Evolutionary conservation across 2,329 filamentous ascomycete species (phyloP), one percentile per base, ranked within the genome.

Genomic region (Colletotrichum eleusines): DNA sequence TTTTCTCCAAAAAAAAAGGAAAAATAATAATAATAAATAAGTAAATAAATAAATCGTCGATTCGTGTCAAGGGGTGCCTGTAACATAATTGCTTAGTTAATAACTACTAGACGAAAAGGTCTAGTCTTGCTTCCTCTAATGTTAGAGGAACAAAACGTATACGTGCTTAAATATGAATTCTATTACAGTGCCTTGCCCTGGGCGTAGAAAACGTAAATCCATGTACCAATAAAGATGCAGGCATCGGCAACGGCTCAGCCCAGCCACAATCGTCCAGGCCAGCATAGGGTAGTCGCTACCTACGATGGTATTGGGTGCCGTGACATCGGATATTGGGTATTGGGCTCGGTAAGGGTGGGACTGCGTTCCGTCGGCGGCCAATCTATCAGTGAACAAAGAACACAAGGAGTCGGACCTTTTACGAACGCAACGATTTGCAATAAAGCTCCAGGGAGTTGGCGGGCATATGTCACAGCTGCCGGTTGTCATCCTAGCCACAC

Each of bases 271-370:
- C 57, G 42, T 20, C 44, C 66, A 44, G 40, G 50, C 28, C 44
- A 53, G 64, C 53, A 59, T 53, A 58, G 58, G 68, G 68, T 46
- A 59, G 61, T 55, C 53, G 64, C 69, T 69, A 33, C 64, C 69
- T 71, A 50, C 65, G 64, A 69, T 55, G 69, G 69, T 54, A 50
- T 59, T 46, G 42, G 44, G 58, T 59, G 68, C 64, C 44, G 55
- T 68, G 31, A 54, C 64, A 68, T 71, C 68, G 64, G 68, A 71
- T 71, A 68, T 71, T 63, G 50, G 64, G 35, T 71, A 68, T 71
- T 63, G 50, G 64, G 35, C 61, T 54, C 58, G 48, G 63, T 65
- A 71, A 59, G 58, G 59, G 59, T 71, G 64, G 69, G 68, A 58
- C 51, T 46, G 64, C 54, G 42, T 62, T 35, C 35, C 48, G 54